phyloP scores from a whole-genome alignment of 1,284 basidiomycete species.

The Papiliotrema nemorosa region DNA sequence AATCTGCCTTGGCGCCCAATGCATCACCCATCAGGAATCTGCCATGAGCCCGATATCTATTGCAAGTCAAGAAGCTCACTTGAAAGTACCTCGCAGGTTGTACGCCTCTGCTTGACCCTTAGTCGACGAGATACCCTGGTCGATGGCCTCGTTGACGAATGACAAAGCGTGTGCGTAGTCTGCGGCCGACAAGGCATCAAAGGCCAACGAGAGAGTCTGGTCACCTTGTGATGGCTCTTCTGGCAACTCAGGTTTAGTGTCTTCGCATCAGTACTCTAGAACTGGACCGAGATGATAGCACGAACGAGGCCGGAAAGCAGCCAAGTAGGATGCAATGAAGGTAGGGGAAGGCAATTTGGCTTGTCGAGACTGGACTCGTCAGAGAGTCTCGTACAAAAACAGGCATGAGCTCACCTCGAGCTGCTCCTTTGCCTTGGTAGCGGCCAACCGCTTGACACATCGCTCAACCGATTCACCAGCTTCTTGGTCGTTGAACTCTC shows the following conservation, averaged over 20 bases:
- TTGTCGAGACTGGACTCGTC: conserved; percentile 67
- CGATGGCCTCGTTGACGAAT: conserved; percentile 79
- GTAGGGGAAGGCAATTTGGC: conserved; percentile 83
- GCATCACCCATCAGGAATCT: conserved; percentile 88
- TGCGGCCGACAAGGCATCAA: conserved; percentile 79
- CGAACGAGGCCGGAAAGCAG: conserved; percentile 86
- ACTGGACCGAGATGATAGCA: background rate
- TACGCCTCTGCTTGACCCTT: conserved; percentile 78
- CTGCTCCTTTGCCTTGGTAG: conserved; percentile 26
- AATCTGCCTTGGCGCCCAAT: conserved; percentile 76
- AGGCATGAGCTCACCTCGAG: conserved; percentile 25
- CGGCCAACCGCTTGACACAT: conserved; percentile 80
- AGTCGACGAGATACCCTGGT: conserved; percentile 78
- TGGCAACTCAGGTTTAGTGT: conserved; percentile 69
- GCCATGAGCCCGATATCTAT: background rate
- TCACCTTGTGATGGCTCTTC: conserved; percentile 74
- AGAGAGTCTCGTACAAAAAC: background rate
- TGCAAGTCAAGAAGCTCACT: conserved; percentile 53
- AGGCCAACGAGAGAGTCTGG: conserved; percentile 72
- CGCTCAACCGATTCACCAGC: conserved; percentile 84
- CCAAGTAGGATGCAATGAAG: conserved; percentile 94
- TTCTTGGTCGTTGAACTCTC: conserved; percentile 80
- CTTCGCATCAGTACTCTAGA: conserved; percentile 45
- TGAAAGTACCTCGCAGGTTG: conserved; percentile 94
- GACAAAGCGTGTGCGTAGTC: conserved; percentile 81